Percentiles rank a stretch among this genome's conserved stretches.
These are phyloP conservation scores for Lecanosticta acicola DNA, from an alignment of 2,329 filamentous ascomycete species.

Conservation along the genomic window DNA sequence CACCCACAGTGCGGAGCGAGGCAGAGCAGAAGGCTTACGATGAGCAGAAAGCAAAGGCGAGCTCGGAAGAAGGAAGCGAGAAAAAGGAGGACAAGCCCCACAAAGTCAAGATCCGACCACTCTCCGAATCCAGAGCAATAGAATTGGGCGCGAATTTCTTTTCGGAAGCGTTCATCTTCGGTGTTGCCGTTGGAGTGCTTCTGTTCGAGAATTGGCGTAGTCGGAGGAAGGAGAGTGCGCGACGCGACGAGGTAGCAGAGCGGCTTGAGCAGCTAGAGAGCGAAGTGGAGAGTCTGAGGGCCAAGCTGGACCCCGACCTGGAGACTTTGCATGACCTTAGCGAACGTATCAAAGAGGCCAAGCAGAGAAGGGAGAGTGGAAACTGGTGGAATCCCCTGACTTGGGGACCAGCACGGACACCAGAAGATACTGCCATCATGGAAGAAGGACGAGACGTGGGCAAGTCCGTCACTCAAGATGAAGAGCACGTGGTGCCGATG, in stretches of 20 bases:
- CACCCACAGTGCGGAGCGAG: conserved; percentile 58
- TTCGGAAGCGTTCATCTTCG: conserved; percentile 61
- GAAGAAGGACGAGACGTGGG: conserved; percentile 11
- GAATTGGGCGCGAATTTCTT: conserved; percentile 65
- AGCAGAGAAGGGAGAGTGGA: conserved; percentile 19
- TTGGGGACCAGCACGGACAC: conserved; percentile 18
- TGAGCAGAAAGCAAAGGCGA: conserved; percentile 36
- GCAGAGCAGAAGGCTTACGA: conserved; percentile 54
- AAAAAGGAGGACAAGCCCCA: conserved; percentile 39
- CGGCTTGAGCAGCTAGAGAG: conserved; percentile 53
- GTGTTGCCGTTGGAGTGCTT: conserved; percentile 58
- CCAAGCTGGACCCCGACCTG: conserved; percentile 30
- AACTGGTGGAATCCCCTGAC: conserved; percentile 29
- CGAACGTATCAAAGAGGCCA: conserved; percentile 29
- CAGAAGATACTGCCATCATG: conserved; percentile 11
- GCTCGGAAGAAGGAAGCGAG: conserved; percentile 34
- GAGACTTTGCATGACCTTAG: conserved; percentile 35
- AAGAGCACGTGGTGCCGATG: conserved; percentile 6
- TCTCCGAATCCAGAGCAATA: conserved; percentile 63
- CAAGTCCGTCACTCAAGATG: conserved; percentile 7
- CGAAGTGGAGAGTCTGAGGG: conserved; percentile 36
- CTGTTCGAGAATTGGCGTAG: conserved; percentile 58
- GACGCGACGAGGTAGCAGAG: conserved; percentile 56
- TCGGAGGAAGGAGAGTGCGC: conserved; percentile 54
- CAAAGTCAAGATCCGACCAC: conserved; percentile 52